Conservation (phyloP, 306 rosid genomes). For the Glycine soja region DNA sequence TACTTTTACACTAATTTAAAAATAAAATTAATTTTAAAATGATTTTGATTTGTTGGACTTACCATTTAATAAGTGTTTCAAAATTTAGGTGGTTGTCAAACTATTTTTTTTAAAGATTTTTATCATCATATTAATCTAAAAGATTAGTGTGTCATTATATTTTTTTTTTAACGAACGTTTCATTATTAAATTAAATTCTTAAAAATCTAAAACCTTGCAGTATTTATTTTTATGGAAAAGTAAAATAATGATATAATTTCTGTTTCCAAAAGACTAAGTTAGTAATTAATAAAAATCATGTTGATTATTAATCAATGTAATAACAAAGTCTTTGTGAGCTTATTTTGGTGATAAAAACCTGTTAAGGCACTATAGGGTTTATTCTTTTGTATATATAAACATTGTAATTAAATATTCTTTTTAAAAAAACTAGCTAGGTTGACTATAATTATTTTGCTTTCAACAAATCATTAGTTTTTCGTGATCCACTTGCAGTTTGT, state of each 20-base stretch:
- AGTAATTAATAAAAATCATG: background rate
- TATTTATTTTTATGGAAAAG: background rate
- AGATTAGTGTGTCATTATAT: background rate
- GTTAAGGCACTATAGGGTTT: background rate
- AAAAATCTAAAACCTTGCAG: background rate
- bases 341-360: background rate
- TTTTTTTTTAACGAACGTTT: background rate
- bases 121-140: background rate
- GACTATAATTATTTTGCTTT: slow-evolving; percentile 12
- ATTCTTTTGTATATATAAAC: background rate
- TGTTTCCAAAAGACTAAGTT: background rate
- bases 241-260: background rate
- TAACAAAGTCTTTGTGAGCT: background rate
- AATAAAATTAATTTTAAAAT: no score
- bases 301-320: background rate
- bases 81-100: background rate
- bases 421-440: background rate
- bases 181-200: background rate
- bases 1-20: no score
- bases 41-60: background rate
- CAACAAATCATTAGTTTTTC: slow-evolving; percentile 30
- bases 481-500: background rate
- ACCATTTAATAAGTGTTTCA: background rate
- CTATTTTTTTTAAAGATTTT: background rate
- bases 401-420: background rate